Percentiles rank a stretch among this genome's conserved stretches.
Conservation (phyloP, 2,329 filamentous ascomycete species). For the Diaporthe longicolla region DNA sequence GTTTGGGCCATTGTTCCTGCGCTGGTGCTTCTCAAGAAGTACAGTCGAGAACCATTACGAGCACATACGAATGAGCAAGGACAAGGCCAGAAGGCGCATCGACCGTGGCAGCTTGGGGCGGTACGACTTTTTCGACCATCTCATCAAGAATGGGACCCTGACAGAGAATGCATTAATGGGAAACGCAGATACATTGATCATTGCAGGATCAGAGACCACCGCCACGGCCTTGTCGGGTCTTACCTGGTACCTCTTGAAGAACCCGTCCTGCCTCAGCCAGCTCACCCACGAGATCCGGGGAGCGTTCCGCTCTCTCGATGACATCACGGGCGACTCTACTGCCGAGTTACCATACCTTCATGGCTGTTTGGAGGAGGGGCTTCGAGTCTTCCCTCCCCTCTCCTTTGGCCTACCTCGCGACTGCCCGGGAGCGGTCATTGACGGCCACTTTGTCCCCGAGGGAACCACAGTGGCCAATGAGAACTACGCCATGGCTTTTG, state of each 20-base stretch:
- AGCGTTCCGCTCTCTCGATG: slow-evolving; percentile 50
- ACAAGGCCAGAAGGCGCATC: slow-evolving; percentile 45
- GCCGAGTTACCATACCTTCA: slow-evolving; percentile 53
- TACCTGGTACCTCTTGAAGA: slow-evolving; percentile 49
- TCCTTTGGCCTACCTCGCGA: slow-evolving; percentile 48
- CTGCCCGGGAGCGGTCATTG: slow-evolving; percentile 52
- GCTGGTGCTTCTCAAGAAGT: slow-evolving; percentile 34
- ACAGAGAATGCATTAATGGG: slow-evolving; percentile 45
- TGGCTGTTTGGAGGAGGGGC: slow-evolving; percentile 53
- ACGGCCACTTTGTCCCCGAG: slow-evolving; percentile 51
- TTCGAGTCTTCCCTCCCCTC: slow-evolving; percentile 54
- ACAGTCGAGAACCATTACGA: slow-evolving; percentile 35
- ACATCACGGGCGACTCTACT: slow-evolving; percentile 53
- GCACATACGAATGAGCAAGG: slow-evolving; percentile 45
- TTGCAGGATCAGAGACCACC: slow-evolving; percentile 54
- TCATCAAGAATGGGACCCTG: slow-evolving; percentile 42
- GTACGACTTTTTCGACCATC: slow-evolving; percentile 44
- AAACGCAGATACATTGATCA: slow-evolving; percentile 45
- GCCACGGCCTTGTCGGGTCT: slow-evolving; percentile 50
- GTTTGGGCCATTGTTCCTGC: slow-evolving; percentile 1
- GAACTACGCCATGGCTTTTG: slow-evolving; percentile 60
- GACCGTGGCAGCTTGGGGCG: slow-evolving; percentile 38
- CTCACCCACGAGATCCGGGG: slow-evolving; percentile 56
- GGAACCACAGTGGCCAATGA: slow-evolving; percentile 58
- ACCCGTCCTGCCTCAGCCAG: slow-evolving; percentile 50